A percentile compares a stretch with the other conserved stretches of the same genome.
phyloP scores from a whole-genome alignment of 768 basidiomycete species.

The Mycena vitilis region DNA sequence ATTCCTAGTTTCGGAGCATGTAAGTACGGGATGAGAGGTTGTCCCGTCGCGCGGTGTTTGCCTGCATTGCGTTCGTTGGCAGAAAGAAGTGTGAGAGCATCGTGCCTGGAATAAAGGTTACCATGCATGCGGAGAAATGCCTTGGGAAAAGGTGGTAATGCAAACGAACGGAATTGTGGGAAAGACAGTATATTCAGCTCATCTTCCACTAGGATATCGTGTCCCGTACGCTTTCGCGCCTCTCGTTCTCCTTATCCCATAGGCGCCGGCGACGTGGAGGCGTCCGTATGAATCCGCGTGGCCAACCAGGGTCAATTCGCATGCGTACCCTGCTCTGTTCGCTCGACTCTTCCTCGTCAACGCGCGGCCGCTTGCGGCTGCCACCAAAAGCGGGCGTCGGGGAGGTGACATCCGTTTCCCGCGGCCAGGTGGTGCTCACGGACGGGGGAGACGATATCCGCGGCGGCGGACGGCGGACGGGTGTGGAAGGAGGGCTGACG shows the following conservation, averaged over 20 bases:
- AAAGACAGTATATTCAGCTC: no score
- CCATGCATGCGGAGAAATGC: no score
- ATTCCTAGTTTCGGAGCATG: no score
- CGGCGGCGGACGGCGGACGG: not conserved
- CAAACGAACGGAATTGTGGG: no score
- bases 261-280: not conserved
- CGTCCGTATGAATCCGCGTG: conserved; percentile 9
- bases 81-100: no score
- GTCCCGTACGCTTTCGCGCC: not conserved
- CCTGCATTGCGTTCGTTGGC: no score
- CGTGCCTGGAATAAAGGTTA: no score
- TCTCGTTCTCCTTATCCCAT: conserved; percentile 27
- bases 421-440: not conserved
- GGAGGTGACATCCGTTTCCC: not conserved
- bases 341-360: not conserved
- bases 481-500: conserved; percentile 9
- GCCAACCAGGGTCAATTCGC: conserved; percentile 22
- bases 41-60: no score
- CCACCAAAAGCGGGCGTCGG: not conserved
- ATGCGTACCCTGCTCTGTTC: not conserved
- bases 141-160: no score
- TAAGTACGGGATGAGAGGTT: no score
- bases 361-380: conserved; percentile 1
- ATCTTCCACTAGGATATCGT: no score
- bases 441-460: not conserved